Percentiles rank a stretch among this genome's conserved stretches.
phyloP scores from a whole-genome alignment of 164 flowering plant genomes.

The Buxus sempervirens region DNA sequence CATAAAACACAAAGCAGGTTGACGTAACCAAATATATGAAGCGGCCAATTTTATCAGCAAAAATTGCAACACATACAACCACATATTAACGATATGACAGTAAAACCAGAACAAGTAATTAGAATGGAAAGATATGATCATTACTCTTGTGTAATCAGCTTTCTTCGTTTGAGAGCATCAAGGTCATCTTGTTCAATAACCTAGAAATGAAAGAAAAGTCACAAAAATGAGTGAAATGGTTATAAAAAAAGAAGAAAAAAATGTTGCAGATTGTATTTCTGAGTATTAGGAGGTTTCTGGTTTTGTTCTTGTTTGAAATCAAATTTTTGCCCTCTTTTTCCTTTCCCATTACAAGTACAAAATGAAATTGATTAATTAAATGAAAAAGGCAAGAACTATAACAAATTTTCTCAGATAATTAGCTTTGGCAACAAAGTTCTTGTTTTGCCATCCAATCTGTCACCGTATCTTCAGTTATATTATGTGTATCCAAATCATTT shows the following conservation, averaged over 20 bases:
- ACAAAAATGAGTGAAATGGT: neutral
- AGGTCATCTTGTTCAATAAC: constrained; percentile 40
- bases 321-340: no score
- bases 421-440: no score
- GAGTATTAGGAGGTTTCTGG: no score
- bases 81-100: neutral
- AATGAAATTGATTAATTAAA: no score
- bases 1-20: neutral
- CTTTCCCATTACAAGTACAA: no score
- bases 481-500: no score
- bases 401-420: no score
- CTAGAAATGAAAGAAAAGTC: constrained; percentile 34
- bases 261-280: neutral
- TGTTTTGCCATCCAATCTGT: no score
- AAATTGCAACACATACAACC: neutral
- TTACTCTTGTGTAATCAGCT: constrained; percentile 73
- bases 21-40: neutral
- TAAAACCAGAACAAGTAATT: neutral
- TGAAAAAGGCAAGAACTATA: no score
- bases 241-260: neutral
- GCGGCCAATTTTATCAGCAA: neutral
- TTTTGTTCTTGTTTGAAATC: no score
- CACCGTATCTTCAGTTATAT: no score
- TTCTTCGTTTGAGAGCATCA: constrained; percentile 66
- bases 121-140: neutral